Evolutionary conservation across 2,329 filamentous ascomycete species (phyloP), one percentile per base, ranked within the genome.

Genomic region (Ophiostoma tasmaniense): DNA sequence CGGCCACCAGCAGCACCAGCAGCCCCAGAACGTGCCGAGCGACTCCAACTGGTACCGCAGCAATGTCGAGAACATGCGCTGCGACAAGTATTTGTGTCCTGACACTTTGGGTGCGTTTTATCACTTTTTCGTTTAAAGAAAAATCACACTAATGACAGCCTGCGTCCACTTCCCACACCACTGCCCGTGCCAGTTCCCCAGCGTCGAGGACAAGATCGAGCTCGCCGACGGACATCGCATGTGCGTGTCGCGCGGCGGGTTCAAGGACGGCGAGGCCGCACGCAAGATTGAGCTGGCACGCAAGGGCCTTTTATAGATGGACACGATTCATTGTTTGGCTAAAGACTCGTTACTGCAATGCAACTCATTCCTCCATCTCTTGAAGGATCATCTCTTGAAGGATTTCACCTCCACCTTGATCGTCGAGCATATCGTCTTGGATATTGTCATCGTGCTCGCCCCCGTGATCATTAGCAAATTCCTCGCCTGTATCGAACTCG

Each of bases 161-260:
- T 99, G 95, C 81, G 95, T 99, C 7, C 90, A 96, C 77, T 95
- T 96, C 81, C 93, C 95, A 1, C 94, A 98, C 78, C 95, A 99
- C 80, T 99, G 95, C 79, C 95, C 95, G 35, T 99, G 95, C 80
- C 84, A 92, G 1, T 96, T 90, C 81, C 88, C 90, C 1, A 80
- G 82, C 10, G 82, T 90, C 71, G 89, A 94, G 76, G 91, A 94
- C 73, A 95, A 95, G 76, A 86, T 92, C 72, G 91, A 90, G 78
- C 75, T 89, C 37, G 86, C 83, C 5, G 90, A 93, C 3, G 91
- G 91, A 0, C 87, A 87, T 73, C 85, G 89, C 55, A 81, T 93
- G 64, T 95, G 91, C 75, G 82, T 90, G 0, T 91, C 88, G 62
- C 92, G 88, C 75, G 90, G 90, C 1, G 91, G 91, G 0, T 93